These are phyloP conservation scores for Rhododendron henanense DNA, from an alignment of 148 eudicot genomes.

Conservation along the genomic window DNA sequence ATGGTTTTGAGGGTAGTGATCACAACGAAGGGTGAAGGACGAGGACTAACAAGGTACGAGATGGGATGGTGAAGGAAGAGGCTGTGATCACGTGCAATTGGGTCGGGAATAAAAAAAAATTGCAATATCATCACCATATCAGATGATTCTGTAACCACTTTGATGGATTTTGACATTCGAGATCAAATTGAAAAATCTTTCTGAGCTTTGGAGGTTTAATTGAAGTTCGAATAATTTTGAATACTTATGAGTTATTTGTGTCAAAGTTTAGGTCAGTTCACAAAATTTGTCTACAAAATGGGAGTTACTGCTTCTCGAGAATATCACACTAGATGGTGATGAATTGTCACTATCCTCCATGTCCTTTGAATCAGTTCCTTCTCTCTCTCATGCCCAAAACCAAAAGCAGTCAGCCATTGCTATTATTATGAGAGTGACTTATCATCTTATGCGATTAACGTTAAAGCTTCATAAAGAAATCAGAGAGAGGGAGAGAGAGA, in stretches of 20 bases:
- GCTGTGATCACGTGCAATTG: neutral
- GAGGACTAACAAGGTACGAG: neutral
- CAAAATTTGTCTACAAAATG: neutral
- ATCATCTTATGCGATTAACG: neutral
- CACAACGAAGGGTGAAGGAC: neutral
- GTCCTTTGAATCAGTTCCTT: conserved; percentile 25
- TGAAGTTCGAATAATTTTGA: neutral
- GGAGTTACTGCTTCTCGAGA: conserved; percentile 11
- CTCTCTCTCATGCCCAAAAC: neutral
- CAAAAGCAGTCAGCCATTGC: conserved; percentile 18
- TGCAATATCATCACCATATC: neutral
- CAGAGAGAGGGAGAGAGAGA: neutral
- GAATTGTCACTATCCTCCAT: conserved; percentile 20
- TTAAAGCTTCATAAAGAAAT: neutral
- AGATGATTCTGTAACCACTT: neutral
- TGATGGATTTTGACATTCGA: neutral
- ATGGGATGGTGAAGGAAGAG: neutral
- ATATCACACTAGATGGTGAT: conserved; percentile 22
- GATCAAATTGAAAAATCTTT: neutral
- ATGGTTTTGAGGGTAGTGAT: neutral
- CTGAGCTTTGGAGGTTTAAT: neutral
- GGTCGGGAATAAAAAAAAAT: neutral
- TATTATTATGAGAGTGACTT: conserved; percentile 23
- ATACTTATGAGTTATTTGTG: neutral
- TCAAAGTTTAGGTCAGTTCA: neutral